Evolutionary conservation across 768 basidiomycete species (phyloP), one percentile per base, ranked within the genome.

Genomic region (Rhodotorula babjevae): DNA sequence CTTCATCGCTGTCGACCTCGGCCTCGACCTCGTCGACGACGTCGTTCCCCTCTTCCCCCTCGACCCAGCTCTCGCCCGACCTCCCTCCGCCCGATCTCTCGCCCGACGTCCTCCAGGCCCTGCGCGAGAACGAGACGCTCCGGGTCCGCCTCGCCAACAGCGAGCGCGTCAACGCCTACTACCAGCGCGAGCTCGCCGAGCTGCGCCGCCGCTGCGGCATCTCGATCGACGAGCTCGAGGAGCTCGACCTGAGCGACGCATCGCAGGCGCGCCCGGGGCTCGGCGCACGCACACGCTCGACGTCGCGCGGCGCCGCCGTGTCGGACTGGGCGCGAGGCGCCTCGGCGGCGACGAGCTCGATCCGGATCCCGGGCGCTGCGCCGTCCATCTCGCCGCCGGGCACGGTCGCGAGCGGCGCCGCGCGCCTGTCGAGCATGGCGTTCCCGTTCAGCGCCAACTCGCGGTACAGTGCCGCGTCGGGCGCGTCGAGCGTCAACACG

Each of bases 151-250:
- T 72, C 58, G 71, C 71, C 29, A 72, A 72, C 47, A 65, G 63
- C 52, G 71, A 72, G 59, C 66, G 67, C 21, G 71, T 72, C 52
- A 72, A 72, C 40, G 63, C 63, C 44, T 65, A 65, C 46, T 72
- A 72, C 62, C 66, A 68, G 59, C 58, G 67, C 46, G 71, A 72
- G 59, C 63, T 72, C 21, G 71, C 71, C 29, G 71, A 72, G 50
- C 52, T 72, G 52, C 36, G 71, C 16, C 44, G 67, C 2, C 29
- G 62, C 0, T 65, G 62, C 52, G 71, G 71, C 29, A 63, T 72
- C 58, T 60, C 57, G 27, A 72, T 72, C 29, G 63, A 68, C 46
- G 71, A 72, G 50, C 63, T 72, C 21, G 71, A 72, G 23, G 71
- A 72, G 47, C 63, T 72, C 33, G 71, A 72, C 47, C 36, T 62